Evolutionary conservation across 495 filamentous ascomycete species (phyloP).

Genomic region (Lasiosphaeris hirsuta): DNA sequence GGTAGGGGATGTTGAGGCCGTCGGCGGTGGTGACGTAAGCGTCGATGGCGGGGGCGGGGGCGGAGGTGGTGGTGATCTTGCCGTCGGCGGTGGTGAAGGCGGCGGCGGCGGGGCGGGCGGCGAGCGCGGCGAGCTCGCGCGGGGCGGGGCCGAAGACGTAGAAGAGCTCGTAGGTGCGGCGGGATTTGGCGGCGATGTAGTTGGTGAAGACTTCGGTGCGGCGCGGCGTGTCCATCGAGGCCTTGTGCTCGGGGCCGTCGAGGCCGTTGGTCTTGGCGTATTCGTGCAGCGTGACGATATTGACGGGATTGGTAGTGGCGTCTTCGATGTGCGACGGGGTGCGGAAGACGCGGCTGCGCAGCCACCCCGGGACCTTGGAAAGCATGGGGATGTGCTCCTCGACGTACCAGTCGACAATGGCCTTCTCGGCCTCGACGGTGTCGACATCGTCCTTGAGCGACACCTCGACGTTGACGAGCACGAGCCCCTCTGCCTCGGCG

Average conservation of each 20-base stretch:
- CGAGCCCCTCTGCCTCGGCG: conserved; percentile 56
- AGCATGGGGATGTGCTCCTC: conserved; percentile 72
- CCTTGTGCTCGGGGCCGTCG: conserved; percentile 58
- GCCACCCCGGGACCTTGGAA: conserved; percentile 71
- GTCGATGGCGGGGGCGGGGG: conserved; percentile 48
- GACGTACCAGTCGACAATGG: conserved; percentile 63
- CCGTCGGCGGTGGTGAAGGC: conserved; percentile 54
- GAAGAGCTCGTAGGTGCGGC: conserved; percentile 64
- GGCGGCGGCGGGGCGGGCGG: conserved; percentile 27
- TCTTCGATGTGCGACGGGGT: conserved; percentile 46
- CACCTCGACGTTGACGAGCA: conserved; percentile 60
- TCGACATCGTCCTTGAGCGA: conserved; percentile 50
- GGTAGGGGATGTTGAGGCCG: conserved; percentile 63
- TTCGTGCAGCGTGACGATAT: conserved; percentile 65
- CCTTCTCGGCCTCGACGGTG: conserved; percentile 52
- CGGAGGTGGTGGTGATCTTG: conserved; percentile 44
- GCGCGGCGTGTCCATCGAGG: conserved; percentile 57
- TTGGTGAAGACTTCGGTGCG: conserved; percentile 51
- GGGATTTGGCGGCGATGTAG: conserved; percentile 52
- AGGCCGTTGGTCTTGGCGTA: conserved; percentile 63
- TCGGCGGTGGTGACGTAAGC: conserved; percentile 69
- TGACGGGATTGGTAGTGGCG: conserved; percentile 45
- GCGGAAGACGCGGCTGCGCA: conserved; percentile 62
- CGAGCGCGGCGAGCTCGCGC: conserved; percentile 56
- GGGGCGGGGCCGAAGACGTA: conserved; percentile 75